Conservation (phyloP, 148 eudicot genomes). For the Dysphania ambrosioides region DNA sequence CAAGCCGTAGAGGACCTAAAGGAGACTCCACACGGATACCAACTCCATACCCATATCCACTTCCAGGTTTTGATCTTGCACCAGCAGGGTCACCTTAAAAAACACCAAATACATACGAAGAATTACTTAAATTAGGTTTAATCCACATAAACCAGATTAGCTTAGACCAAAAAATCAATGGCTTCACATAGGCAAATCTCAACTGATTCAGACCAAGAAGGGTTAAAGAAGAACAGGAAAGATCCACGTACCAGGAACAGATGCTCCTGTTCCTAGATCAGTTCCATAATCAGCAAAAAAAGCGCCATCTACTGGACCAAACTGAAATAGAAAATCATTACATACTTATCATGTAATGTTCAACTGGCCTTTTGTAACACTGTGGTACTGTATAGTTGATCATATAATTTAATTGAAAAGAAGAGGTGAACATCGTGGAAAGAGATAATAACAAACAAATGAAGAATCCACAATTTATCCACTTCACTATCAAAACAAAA, state of each 20-base stretch:
- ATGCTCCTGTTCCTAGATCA: constrained; percentile 86
- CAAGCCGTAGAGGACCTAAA: constrained; percentile 86
- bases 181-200: neutral
- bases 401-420: neutral
- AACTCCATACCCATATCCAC: constrained; percentile 89
- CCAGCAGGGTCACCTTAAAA: constrained; percentile 91
- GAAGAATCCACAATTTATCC: too few species aligned
- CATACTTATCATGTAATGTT: too few species aligned
- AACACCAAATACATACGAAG: neutral
- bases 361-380: too few species aligned
- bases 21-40: constrained; percentile 95
- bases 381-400: too few species aligned
- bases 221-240: neutral
- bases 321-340: constrained; percentile 43
- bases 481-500: neutral
- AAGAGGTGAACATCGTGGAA: neutral
- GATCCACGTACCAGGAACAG: constrained; percentile 68
- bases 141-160: neutral
- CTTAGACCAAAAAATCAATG: neutral
- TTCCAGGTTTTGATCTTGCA: constrained; percentile 88
- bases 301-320: constrained; percentile 88
- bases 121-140: too few species aligned
- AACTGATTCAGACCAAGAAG: neutral
- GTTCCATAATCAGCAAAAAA: constrained; percentile 93
- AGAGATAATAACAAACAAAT: too few species aligned